Evolutionary conservation across 768 basidiomycete genomes (phyloP), one percentile per base, ranked within the genome.

Genomic region (Tubosaeta sp.): DNA sequence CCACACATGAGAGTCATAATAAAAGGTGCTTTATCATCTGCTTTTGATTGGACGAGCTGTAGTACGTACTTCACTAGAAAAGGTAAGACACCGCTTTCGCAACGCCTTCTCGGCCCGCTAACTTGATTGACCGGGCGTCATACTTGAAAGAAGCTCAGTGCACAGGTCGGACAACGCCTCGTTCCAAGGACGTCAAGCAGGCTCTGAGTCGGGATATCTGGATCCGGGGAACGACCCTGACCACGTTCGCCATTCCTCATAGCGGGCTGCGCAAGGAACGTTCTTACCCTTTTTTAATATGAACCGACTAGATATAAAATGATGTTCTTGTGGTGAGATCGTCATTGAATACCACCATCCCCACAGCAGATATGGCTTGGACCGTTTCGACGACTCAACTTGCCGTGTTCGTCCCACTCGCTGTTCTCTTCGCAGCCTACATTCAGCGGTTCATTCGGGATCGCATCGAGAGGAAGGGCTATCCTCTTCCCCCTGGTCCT

Each of bases 401-500:
- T 1, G 45, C 43, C 10, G 25, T 12, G 13, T 33, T 64, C n/a
- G 2, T 55, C 41, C 14, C 43, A 2, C 34, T 64, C 17, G 3
- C 39, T 4, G 32, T 39, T 7, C 6, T 52, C 2, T 37, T 32
- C 2, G 11, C 42, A 26, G 51, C 38, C 22, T 14, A 47, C 0
- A 42, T 57, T 39, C 44, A 42, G 14, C 51, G 51, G 4, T 3
- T 53, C 6, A 16, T 62, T 26, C 55, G 6, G 17, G 33, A 26
- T 26, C 53, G 42, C 37, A 41, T 52, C 41, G 38, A 63, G 34
- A 46, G 58, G 16, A 49, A 53, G 22, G 61, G 53, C 3, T 46
- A 46, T 39, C 42, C 58, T 50, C 38, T 60, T 1, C 63, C 63
- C 22, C 57, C 63, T 42, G 62, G 63, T 38, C 62, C 60, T 10